Conservation (phyloP, 768 basidiomycete genomes). For the Mrakia blollopis region DNA sequence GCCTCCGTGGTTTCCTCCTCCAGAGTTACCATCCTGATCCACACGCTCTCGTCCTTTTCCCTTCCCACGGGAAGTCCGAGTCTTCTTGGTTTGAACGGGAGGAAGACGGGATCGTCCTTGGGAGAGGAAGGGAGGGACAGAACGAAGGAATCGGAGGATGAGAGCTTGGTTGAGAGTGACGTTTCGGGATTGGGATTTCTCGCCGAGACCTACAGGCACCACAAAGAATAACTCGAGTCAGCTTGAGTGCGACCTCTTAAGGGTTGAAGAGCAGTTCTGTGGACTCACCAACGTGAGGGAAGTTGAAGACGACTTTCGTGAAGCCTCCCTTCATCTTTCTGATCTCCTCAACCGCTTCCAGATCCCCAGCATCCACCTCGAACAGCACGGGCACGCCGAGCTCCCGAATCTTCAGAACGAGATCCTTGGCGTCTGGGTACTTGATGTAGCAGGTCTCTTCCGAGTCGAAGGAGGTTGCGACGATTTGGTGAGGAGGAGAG, state of each 20-base stretch:
- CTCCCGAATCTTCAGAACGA: conserved; percentile 54
- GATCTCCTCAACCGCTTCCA: conserved; percentile 58
- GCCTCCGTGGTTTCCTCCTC: conserved; percentile 24
- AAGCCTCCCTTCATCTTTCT: conserved; percentile 54
- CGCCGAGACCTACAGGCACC: conserved; percentile 53
- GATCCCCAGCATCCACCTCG: conserved; percentile 71
- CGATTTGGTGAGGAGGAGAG: conserved; percentile 62
- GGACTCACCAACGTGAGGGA: conserved; percentile 81
- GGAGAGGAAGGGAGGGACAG: conserved; percentile 59
- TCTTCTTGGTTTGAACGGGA: conserved; percentile 48
- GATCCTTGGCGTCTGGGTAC: conserved; percentile 63
- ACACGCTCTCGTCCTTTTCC: conserved; percentile 21
- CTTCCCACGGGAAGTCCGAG: conserved; percentile 30
- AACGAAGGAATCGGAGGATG: conserved; percentile 73
- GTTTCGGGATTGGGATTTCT: conserved; percentile 89
- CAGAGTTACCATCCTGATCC: not conserved
- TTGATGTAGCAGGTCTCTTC: conserved; percentile 71
- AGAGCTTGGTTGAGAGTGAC: conserved; percentile 82
- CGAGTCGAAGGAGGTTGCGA: conserved; percentile 80
- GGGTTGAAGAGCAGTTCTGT: too few relatives aligned
- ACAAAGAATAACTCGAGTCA: not conserved
- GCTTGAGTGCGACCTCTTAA: too few relatives aligned
- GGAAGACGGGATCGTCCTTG: conserved; percentile 54
- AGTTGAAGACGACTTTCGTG: conserved; percentile 86
- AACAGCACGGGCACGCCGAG: conserved; percentile 70